phyloP scores from a whole-genome alignment of 2,329 filamentous ascomycete species.

The Fusarium drepaniforme region DNA sequence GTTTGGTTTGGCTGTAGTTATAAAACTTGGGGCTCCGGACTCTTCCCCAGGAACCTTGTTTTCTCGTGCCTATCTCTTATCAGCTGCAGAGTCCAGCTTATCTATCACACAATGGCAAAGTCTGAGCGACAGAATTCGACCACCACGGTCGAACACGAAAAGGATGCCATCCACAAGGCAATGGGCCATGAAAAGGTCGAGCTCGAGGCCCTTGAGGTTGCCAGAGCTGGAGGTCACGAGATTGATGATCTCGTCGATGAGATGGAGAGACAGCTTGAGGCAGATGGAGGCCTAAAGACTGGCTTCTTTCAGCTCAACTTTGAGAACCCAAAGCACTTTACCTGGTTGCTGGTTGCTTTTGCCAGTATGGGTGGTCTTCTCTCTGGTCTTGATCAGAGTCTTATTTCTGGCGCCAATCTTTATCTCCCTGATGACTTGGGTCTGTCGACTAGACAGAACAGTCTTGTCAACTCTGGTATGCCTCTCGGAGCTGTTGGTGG shows the following conservation, averaged over 20 bases:
- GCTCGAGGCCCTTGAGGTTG: constrained; percentile 52
- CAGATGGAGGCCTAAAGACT: constrained; percentile 46
- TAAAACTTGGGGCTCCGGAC: constrained; percentile 30
- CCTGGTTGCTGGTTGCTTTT: constrained; percentile 75
- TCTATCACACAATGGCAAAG: constrained; percentile 26
- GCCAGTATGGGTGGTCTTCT: constrained; percentile 82
- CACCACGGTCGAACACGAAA: constrained; percentile 35
- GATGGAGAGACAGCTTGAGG: constrained; percentile 57
- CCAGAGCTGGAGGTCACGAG: constrained; percentile 49
- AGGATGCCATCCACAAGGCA: constrained; percentile 34
- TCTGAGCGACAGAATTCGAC: constrained; percentile 36
- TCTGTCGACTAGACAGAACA: constrained; percentile 68
- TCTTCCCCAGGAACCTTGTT: constrained; percentile 3
- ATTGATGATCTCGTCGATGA: constrained; percentile 55
- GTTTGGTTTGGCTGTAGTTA: constrained; percentile 3
- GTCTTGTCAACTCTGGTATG: constrained; percentile 77
- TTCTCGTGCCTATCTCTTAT: constrained; percentile 4
- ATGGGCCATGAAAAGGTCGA: constrained; percentile 45
- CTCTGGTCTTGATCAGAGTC: constrained; percentile 78
- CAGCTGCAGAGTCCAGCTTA: background rate
- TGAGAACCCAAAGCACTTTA: constrained; percentile 71
- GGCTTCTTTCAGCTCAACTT: constrained; percentile 68
- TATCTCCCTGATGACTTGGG: constrained; percentile 71
- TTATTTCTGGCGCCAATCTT: constrained; percentile 79
- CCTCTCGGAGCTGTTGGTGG: constrained; percentile 79